phyloP scores from a whole-genome alignment of 805 yeast species.

The Suhomyces sp. region DNA sequence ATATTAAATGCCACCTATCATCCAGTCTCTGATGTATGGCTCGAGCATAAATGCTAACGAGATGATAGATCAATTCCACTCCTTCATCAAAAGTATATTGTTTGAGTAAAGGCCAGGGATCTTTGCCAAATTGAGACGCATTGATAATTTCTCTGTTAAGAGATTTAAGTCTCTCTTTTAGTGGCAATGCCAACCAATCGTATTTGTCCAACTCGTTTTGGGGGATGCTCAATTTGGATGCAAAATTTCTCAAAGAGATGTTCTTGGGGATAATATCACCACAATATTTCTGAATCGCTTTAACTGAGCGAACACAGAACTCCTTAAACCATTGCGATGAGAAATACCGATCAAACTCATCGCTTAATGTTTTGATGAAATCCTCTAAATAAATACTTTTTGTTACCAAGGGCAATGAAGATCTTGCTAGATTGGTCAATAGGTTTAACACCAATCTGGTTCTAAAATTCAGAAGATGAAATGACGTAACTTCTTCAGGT shows the following conservation, averaged over 20 bases:
- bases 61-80: conserved; percentile 25
- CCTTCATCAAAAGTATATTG: conserved; percentile 21
- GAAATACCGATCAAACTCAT: conserved; percentile 27
- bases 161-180: conserved; percentile 22
- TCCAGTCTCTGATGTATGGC: conserved; percentile 18
- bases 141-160: conserved; percentile 27
- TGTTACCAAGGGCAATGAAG: conserved; percentile 10
- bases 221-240: conserved; percentile 29
- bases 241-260: conserved; percentile 18
- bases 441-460: conserved; percentile 19
- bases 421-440: conserved; percentile 18
- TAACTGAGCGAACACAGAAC: conserved; percentile 29
- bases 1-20: conserved; percentile 31
- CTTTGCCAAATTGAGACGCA: conserved; percentile 20
- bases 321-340: conserved; percentile 26
- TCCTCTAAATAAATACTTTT: conserved; percentile 18
- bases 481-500: conserved; percentile 17
- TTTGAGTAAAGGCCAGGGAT: conserved; percentile 19
- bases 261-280: conserved; percentile 13
- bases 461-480: conserved; percentile 20
- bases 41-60: conserved; percentile 29
- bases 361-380: conserved; percentile 22
- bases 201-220: conserved; percentile 20
- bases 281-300: conserved; percentile 20
- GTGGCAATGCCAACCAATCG: conserved; percentile 23